phyloP scores from a whole-genome alignment of 2,329 filamentous ascomycete genomes.

The Monosporascus ibericus region DNA sequence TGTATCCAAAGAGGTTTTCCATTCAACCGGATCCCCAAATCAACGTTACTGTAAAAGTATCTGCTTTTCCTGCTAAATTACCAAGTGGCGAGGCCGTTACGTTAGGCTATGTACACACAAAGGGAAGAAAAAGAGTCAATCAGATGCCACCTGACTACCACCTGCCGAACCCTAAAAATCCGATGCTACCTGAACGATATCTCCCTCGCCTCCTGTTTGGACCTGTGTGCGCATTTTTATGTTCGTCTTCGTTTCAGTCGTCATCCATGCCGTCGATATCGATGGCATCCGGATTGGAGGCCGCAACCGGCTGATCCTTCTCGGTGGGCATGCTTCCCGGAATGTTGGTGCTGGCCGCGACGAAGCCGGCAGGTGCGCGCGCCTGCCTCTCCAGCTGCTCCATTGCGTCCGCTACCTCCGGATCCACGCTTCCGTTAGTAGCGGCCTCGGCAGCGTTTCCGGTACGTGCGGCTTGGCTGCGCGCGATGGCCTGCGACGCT shows the following conservation, averaged over 20 bases:
- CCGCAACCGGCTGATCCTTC: conserved; percentile 35
- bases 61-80: too few relatives aligned
- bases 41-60: too few relatives aligned
- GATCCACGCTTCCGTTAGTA: conserved; percentile 33
- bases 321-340: conserved; percentile 49
- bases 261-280: conserved; percentile 70
- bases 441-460: conserved; percentile 23
- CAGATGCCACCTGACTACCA: too few relatives aligned
- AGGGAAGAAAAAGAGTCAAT: too few relatives aligned
- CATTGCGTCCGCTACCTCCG: conserved; percentile 72
- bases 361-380: conserved; percentile 84
- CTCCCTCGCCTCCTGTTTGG: too few relatives aligned
- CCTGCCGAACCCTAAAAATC: too few relatives aligned
- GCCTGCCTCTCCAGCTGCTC: conserved; percentile 81
- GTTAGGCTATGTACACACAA: too few relatives aligned
- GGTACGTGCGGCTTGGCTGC: conserved; percentile 54
- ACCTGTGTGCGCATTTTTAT: conserved; percentile 1
- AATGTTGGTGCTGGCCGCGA: conserved; percentile 73
- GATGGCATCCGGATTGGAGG: conserved; percentile 79
- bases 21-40: too few relatives aligned
- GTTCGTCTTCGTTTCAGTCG: conserved; percentile 22
- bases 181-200: too few relatives aligned
- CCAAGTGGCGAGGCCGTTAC: too few relatives aligned
- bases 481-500: conserved; percentile 86
- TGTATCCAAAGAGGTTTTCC: too few relatives aligned